Evolutionary conservation across 495 filamentous ascomycete genomes (phyloP), one percentile per base, ranked within the genome.

Genomic region (Podospora appendiculata): DNA sequence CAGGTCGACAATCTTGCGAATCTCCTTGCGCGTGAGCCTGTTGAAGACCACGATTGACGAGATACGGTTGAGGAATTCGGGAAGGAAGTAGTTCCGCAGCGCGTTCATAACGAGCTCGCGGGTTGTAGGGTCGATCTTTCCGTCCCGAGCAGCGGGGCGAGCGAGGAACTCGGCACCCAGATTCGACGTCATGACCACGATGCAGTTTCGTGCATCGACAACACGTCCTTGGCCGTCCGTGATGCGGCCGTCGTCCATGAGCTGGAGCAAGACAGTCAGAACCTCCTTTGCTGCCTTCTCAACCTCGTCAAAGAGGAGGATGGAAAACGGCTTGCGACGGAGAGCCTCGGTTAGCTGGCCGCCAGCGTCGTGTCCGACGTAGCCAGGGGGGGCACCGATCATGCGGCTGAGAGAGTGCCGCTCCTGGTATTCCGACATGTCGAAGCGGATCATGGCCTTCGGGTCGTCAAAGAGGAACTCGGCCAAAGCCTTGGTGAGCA

Each of bases 341-440:
- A 98, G 83, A 41, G 83, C 86, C 70, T 98, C 93, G 6, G 93
- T 98, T 36, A 98, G 81, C 62, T 98, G 93, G 38, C 93, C 93
- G 56, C 93, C 93, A 32, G 93, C 84, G 58, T 98, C 93, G 65
- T 98, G 90, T 25, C 93, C 93, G 52, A 98, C 90, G 60, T 98
- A 98, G 58, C 93, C 93, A 8, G 93, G 93, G 12, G 93, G 93
- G 8, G 93, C 92, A 62, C 93, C 93, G 58, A 98, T 98, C 87
- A 98, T 95, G 53, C 93, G 86, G 61, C 88, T 94, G 19, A 98
- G 82, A 1, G 91, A 89, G 70, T 98, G 93, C 9, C 91, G 87
- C 70, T 98, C 93, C 70, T 97, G 94, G 70, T 98, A 98, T 67
- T 98, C 93, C 8, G 93, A 97, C 93, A 98, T 98, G 70, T 98